phyloP scores from a whole-genome alignment of 2,329 filamentous ascomycete species.

The Nigrograna mackinnonii region DNA sequence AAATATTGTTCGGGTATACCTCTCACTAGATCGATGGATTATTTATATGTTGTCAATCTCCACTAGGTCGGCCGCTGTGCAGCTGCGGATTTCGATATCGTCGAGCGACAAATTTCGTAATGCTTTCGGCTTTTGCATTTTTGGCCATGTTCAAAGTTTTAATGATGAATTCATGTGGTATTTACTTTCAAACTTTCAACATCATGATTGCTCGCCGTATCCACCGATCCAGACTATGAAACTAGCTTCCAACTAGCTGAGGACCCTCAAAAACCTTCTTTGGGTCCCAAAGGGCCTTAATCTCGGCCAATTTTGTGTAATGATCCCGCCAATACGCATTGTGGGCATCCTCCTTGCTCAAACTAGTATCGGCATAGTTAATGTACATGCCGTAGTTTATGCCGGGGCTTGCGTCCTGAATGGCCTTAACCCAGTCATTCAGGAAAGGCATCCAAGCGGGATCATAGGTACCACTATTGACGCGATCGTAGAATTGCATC shows the following conservation, averaged over 20 bases:
- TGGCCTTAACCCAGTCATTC: slow-evolving; percentile 41
- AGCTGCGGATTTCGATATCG: too few relatives aligned
- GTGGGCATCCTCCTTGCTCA: slow-evolving; percentile 48
- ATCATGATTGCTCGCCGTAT: too few relatives aligned
- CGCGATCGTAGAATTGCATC: slow-evolving; percentile 28
- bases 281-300: slow-evolving; percentile 40
- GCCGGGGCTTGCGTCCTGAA: slow-evolving; percentile 22
- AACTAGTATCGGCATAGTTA: slow-evolving; percentile 54
- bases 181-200: too few relatives aligned
- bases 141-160: too few relatives aligned
- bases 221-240: too few relatives aligned
- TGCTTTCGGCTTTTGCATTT: too few relatives aligned
- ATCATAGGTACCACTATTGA: slow-evolving; percentile 28
- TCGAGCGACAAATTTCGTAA: too few relatives aligned
- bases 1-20: too few relatives aligned
- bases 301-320: slow-evolving; percentile 29
- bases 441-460: slow-evolving; percentile 38
- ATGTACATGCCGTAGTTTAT: slow-evolving; percentile 51
- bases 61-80: too few relatives aligned
- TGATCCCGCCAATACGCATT: slow-evolving; percentile 47
- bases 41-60: too few relatives aligned
- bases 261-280: slow-evolving; percentile 28
- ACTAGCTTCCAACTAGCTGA: slow-evolving; percentile 25
- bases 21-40: too few relatives aligned
- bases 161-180: too few relatives aligned